Conservation (phyloP, 306 rosid species). For the Gleditsia sinensis region DNA sequence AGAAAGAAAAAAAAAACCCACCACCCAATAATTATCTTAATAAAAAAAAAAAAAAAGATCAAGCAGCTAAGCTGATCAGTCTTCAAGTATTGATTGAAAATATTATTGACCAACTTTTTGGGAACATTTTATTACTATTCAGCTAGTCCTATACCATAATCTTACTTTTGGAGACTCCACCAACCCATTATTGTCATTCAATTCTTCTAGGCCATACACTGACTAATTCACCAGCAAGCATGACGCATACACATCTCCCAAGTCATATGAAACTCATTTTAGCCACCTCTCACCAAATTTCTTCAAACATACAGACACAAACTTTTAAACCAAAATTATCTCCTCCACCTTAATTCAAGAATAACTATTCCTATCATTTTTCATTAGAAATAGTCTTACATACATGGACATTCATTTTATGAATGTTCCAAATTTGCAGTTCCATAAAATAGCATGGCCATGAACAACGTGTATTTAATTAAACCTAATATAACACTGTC, state of each 20-base stretch:
- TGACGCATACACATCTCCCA: not conserved
- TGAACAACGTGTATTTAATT: not conserved
- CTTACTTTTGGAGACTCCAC: not conserved
- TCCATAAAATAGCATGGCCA: not conserved
- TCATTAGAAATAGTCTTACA: not conserved
- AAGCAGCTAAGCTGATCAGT: not conserved
- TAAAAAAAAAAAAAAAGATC: not conserved
- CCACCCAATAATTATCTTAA: not conserved
- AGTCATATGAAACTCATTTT: not conserved
- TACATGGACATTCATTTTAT: not conserved
- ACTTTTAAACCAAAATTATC: too few species aligned
- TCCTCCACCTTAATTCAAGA: not conserved
- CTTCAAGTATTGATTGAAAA: not conserved
- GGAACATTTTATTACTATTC: not conserved
- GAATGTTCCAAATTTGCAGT: not conserved
- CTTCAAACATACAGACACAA: too few species aligned
- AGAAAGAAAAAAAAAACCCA: not conserved
- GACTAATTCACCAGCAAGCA: not conserved
- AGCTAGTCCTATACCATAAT: too few species aligned
- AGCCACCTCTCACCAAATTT: too few species aligned
- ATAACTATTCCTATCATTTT: too few species aligned
- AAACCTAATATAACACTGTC: not conserved
- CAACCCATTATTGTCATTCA: not conserved
- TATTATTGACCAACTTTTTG: not conserved
- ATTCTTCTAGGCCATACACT: not conserved